Evolutionary conservation across 2,329 filamentous ascomycete species (phyloP), one percentile per base, ranked within the genome.

Genomic region (Sporothrix dimorphospora): DNA sequence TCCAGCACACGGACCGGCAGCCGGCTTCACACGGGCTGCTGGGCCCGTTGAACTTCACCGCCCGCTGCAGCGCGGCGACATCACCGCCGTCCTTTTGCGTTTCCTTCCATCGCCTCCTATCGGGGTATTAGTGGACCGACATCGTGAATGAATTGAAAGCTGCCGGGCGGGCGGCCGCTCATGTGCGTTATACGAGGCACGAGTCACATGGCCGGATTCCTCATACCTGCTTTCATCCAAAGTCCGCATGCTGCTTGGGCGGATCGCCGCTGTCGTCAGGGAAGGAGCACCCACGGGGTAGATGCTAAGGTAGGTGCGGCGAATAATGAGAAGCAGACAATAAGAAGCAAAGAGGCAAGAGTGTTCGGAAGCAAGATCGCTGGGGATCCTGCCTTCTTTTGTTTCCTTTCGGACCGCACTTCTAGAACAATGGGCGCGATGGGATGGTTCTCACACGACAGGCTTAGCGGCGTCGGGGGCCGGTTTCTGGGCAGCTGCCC

Each of bases 1-100:
- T 98, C 95, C 95, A 98, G 81, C 92, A 97, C 49, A 97, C 87
- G 3, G 95, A 98, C 71, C 94, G 90, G 75, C 94, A 88, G 16
- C 93, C 94, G 63, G 89, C 85, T 70, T 90, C 82, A 79, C 91
- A 94, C 66, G 91, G 89, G 77, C 87, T 92, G 12, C 81, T 80
- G 19, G 86, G 80, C 21, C 87, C 87, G 77, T 89, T 86, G 75
- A 86, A 82, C 79, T 86, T 88, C 69, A 93, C 86, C n/a, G 89
- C 88, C 75, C 85, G 85, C 80, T 88, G 89, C 71, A 94, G 83
- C 73, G 90, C 86, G n/a, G 82, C 81, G 73, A 92, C 82, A 77
- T 85, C 87, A 71, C 84, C 83, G 76, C 86, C 85, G 77, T 89
- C 83, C 76, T 82, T 83, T 78, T 89, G 86, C 49, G 91, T 89